These are phyloP conservation scores for Oxytropis ochrocephala DNA, from an alignment of 306 rosid species.

Conservation along the genomic window DNA sequence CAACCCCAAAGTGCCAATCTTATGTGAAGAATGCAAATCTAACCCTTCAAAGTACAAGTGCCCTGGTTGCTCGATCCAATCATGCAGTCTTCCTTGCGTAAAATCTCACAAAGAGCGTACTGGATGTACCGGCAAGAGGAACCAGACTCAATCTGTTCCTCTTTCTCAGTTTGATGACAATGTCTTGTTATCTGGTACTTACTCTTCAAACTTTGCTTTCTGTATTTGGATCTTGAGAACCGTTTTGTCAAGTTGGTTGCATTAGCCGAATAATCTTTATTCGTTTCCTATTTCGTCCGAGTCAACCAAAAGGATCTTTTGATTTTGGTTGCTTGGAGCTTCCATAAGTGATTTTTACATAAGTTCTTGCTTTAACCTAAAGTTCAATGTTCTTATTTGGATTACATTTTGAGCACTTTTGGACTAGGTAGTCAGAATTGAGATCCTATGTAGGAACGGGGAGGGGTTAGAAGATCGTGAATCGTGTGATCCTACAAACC, in stretches of 20 bases:
- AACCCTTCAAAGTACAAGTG: constrained; percentile 71
- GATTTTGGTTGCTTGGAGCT: background rate
- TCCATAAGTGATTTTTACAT: background rate
- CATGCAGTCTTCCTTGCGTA: constrained; percentile 78
- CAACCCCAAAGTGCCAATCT: background rate
- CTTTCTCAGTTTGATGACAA: constrained; percentile 65
- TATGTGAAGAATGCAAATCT: constrained; percentile 70
- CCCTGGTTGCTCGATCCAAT: constrained; percentile 74
- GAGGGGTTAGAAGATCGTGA: too few relatives aligned
- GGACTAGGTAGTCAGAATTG: background rate
- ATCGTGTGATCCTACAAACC: too few relatives aligned
- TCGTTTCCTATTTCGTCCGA: background rate
- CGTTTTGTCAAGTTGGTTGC: background rate
- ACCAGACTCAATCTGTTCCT: constrained; percentile 58
- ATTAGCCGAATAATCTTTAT: background rate
- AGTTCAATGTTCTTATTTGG: background rate
- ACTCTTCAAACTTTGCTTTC: background rate
- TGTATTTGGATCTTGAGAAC: background rate
- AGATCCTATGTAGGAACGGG: too few relatives aligned
- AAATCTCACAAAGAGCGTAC: constrained; percentile 72
- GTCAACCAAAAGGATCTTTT: background rate
- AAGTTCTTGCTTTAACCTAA: background rate
- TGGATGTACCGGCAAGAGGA: constrained; percentile 73
- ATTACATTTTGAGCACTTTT: background rate
- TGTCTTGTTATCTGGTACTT: constrained; percentile 65